Conservation (phyloP, 768 basidiomycete species). For the Lentinus brumalis region DNA sequence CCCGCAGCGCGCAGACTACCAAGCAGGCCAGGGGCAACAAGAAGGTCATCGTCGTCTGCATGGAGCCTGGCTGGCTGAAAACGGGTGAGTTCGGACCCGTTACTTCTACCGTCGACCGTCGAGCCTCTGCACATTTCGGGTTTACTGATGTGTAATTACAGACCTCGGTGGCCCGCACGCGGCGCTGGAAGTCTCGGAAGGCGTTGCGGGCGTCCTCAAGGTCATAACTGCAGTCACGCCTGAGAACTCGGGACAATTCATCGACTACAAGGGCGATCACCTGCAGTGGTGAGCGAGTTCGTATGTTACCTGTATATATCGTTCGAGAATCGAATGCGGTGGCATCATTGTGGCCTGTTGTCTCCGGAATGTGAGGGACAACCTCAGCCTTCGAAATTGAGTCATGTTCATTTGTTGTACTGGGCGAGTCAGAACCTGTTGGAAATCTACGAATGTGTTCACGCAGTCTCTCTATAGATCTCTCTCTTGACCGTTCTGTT, state of each 20-base stretch:
- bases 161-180: constrained; percentile 38
- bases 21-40: constrained; percentile 37
- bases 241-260: constrained; percentile 33
- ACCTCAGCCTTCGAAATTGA: no score
- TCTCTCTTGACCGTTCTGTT: no score
- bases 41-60: constrained; percentile 33
- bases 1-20: constrained; percentile 28
- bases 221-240: constrained; percentile 26
- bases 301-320: no score
- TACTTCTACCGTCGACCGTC: neutral
- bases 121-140: neutral
- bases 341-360: no score
- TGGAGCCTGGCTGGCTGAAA: constrained; percentile 43
- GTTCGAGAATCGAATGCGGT: no score
- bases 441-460: no score
- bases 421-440: no score
- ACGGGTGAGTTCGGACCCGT: constrained; percentile 29
- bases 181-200: constrained; percentile 30
- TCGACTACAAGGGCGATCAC: constrained; percentile 30
- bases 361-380: no score
- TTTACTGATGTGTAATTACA: neutral
- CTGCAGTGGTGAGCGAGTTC: constrained; percentile 30
- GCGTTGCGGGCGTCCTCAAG: constrained; percentile 31
- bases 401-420: no score
- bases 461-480: no score